Base-by-base conservation (phyloP, 192 early-diverging fungal genomes). In the Podila verticillata region DNA sequence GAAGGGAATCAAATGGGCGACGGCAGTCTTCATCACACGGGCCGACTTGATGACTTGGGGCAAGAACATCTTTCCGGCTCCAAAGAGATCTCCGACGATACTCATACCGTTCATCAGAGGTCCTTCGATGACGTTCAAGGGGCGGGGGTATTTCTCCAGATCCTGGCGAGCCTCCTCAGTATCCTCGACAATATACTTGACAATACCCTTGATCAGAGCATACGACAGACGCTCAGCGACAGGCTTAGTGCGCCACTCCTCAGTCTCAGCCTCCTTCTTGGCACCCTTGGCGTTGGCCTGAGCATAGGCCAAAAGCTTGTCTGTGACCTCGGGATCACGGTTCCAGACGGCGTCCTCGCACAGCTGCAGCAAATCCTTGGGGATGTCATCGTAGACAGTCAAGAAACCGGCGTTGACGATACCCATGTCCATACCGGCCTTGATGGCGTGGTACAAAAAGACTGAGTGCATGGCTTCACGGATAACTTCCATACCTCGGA, bases 11-110 rank as follows among this genome's bases (percentile, higher is more conserved):
- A 98, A 87, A 65, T 97, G 94, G 13, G 97, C 96, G 4, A 98
- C 97, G n/a, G 97, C 96, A 68, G 93, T 95, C 80, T 98, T 98
- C 96, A 98, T 98, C 19, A 98, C 96, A 75, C 95, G 93, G 39
- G 96, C 96, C 65, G 92, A 95, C 83, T 96, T 96, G 85, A 98
- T 98, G 68, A 98, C 97, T 77, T 98, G 97, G 6, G 97, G 97
- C 87, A 98, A 91, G 82, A 98, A 98, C 97, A 98, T 98, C 82
- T 97, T 97, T 63, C 97, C 84, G 31, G 87, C 84, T 34, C 97
- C 96, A 85, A 98, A 98, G 32, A 98, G 86, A 74, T 98, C 94
- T 67, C 97, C 97, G 20, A 98, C 97, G 63, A 93, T 85, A 70
- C 87, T 91, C 97, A 98, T 98, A 66, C 97, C 97, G 68, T 77